Evolutionary conservation across 2,329 filamentous ascomycete genomes (phyloP).

Genomic region (Fusarium begoniae): DNA sequence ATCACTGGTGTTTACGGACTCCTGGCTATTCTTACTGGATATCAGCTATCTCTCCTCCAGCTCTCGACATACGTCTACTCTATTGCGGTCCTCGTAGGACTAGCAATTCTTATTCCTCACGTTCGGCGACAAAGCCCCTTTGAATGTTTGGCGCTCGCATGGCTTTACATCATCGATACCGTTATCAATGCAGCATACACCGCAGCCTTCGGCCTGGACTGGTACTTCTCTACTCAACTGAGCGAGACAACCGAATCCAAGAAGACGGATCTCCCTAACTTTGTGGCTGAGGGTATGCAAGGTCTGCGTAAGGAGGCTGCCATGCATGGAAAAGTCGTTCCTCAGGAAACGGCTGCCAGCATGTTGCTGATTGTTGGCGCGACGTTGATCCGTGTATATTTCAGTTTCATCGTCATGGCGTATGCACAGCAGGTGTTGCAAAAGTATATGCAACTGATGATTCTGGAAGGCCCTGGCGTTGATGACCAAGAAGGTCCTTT

Average conservation of each 20-base stretch:
- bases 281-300: conserved; percentile 48
- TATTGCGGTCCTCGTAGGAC: conserved; percentile 72
- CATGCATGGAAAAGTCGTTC: conserved; percentile 49
- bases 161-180: conserved; percentile 86
- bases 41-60: conserved; percentile 82
- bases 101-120: conserved; percentile 78
- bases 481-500: conserved; percentile 73
- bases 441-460: conserved; percentile 62
- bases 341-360: conserved; percentile 74
- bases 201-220: conserved; percentile 80
- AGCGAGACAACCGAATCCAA: conserved; percentile 48
- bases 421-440: conserved; percentile 82
- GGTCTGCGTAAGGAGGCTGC: conserved; percentile 47
- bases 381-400: conserved; percentile 82
- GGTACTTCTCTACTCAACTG: conserved; percentile 77
- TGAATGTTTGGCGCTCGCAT: conserved; percentile 82
- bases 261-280: conserved; percentile 36
- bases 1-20: conserved; percentile 90
- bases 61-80: conserved; percentile 94
- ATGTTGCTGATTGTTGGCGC: conserved; percentile 79
- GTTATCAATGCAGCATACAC: conserved; percentile 85
- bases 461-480: conserved; percentile 58
- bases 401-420: conserved; percentile 83
- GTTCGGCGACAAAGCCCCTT: conserved; percentile 82
- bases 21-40: conserved; percentile 87